Evolutionary conservation across 2,329 filamentous ascomycete genomes (phyloP), one percentile per base, ranked within the genome.

Genomic region (Pseudocercospora pini-densiflorae): DNA sequence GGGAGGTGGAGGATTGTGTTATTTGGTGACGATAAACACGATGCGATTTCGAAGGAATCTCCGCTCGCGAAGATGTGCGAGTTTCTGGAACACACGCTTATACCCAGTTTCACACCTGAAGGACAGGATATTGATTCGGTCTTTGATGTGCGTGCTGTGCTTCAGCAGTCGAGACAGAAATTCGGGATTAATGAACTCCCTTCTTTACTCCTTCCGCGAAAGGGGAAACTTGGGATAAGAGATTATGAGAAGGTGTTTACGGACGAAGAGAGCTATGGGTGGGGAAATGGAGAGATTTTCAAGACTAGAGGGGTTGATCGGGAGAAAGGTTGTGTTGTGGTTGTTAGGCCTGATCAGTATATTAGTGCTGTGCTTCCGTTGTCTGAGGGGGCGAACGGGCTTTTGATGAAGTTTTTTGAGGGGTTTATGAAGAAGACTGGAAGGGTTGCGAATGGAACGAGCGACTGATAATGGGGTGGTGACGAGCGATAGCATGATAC

Each of bases 271-370:
- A 80, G 80, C 8, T 79, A 79, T 73, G 71, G 71, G 3, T 77
- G 74, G 64, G 55, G 55, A 2, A 12, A 21, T 67, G 73, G 73
- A 2, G 76, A 82, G 62, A 79, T 82, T 23, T 85, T 91, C 72
- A 79, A 84, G 63, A 82, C 82, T 3, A 89, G 88, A 64, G 89
- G 88, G 0, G 80, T 92, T 1, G 82, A 88, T 69, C 75, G 70
- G 19, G 79, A 84, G 61, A 77, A 77, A 21, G 89, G 90, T 0
- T 88, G 86, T 67, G 78, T 88, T 3, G 84, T 90, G 0, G 79
- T 89, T 1, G 79, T 89, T 1, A 77, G 90, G 58, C 90, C 90
- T 2, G 90, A 92, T 79, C 88, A 90, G 74, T 89, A 92, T 76
- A 85, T 92, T 45, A 74, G 72, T 65, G 74, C 71, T 61, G 72